Evolutionary conservation across 768 basidiomycete species (phyloP), one percentile per base, ranked within the genome.

Genomic region (Tricholoma matsutake): DNA sequence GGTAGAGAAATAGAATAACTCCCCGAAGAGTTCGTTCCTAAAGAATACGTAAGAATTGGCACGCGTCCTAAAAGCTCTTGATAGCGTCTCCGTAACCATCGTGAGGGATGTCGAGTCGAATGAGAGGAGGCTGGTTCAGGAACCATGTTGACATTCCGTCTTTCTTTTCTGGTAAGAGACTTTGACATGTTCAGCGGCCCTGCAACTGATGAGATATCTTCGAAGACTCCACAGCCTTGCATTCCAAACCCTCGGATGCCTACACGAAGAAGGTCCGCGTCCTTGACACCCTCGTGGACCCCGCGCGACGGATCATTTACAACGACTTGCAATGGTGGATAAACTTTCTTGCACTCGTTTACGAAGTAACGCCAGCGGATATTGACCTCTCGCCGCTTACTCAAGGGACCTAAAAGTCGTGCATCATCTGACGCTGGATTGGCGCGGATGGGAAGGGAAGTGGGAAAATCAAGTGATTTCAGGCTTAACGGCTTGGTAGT

Each of bases 381-480:
- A 72, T 94, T 94, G 54, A 85, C 79, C 69, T 91, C 83, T 47
- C 91, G 82, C 35, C 91, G 84, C 68, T 84, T 89, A 76, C 88
- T 89, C 45, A 92, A 76, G 9, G 79, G 82, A 2, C 90, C 91
- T 34, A 89, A 73, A 3, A 88, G 65, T 29, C 70, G 70, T 1
- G 86, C 85, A 57, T 89, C 87, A 59, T 82, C 77, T 8, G 88
- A 87, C 2, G 70, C 63, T 18, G 83, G 81, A 62, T 86, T 73
- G 31, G 85, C 85, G 20, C 83, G 82, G n/a, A 69, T 64, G 1
- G 88, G 86, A 22, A 92, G 73, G 4, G 69, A 78, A 2, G 85
- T 82, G 0, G 91, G 91, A 9, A 67, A 70, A 7, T 61, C 57
- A 39, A 92, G 69, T 43, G 79, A 73, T 10, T 68, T 69, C 4